These are phyloP conservation scores for Sugiyamaella grinbergsii DNA, from an alignment of 1,139 yeast genomes.

Conservation along the genomic window DNA sequence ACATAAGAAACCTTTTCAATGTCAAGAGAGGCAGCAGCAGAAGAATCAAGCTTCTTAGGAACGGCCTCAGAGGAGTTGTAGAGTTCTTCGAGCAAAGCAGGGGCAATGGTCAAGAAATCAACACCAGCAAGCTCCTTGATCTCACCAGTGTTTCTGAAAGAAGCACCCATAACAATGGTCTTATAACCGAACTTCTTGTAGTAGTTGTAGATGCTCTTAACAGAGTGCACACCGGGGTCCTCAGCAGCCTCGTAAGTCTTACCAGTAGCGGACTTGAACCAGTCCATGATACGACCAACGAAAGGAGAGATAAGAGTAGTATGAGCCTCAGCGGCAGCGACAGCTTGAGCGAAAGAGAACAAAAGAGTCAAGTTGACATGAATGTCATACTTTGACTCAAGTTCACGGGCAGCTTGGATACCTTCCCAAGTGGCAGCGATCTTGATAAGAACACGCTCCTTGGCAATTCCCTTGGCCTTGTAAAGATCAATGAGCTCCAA, in stretches of 20 bases:
- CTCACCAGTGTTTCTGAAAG: slow-evolving; percentile 97
- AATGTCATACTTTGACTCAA: slow-evolving; percentile 85
- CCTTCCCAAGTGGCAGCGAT: slow-evolving; percentile 99
- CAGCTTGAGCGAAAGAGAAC: slow-evolving; percentile 96
- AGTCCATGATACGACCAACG: slow-evolving; percentile 98
- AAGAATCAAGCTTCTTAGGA: slow-evolving; percentile 75
- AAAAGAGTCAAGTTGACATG: slow-evolving; percentile 95
- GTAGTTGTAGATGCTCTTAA: slow-evolving; percentile 87
- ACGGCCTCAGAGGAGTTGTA: slow-evolving; percentile 73
- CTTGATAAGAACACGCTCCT: slow-evolving; percentile 92
- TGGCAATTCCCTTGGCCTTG: slow-evolving; percentile 76
- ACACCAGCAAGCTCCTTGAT: slow-evolving; percentile 97
- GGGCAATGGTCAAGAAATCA: slow-evolving; percentile 95
- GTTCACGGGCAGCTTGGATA: slow-evolving; percentile 96
- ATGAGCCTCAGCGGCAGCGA: slow-evolving; percentile 97
- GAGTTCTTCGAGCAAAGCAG: slow-evolving; percentile 87
- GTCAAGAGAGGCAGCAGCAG: slow-evolving; percentile 57
- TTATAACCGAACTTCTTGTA: slow-evolving; percentile 96
- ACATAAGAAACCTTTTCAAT: slow-evolving; percentile 76
- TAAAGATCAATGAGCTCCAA: slow-evolving; percentile 81
- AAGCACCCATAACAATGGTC: slow-evolving; percentile 99
- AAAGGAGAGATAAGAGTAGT: slow-evolving; percentile 97
- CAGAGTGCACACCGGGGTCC: slow-evolving; percentile 97
- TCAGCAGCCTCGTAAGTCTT: slow-evolving; percentile 73
- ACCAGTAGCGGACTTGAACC: slow-evolving; percentile 96